Conservation (phyloP, 2,329 filamentous ascomycete species). For the Botrytis hyacinthi region DNA sequence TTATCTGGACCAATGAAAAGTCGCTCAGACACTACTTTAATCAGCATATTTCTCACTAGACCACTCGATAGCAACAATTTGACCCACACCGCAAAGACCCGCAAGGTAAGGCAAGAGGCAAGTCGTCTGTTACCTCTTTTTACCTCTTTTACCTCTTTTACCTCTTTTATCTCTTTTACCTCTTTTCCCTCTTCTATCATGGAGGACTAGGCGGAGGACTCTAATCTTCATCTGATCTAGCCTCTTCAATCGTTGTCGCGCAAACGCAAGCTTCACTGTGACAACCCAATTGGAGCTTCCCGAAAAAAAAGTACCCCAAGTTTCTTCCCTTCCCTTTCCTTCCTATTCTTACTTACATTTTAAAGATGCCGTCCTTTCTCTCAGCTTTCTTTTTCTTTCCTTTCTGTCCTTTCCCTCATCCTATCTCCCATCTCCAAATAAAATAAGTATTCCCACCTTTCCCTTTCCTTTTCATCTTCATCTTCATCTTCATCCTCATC, state of each 20-base stretch:
- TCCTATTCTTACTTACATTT: background rate
- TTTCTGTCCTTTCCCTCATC: constrained; percentile 2
- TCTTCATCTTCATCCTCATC: background rate
- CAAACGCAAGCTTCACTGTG: constrained; percentile 19
- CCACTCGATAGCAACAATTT: background rate
- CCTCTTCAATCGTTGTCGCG: constrained; percentile 9
- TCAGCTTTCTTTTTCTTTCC: constrained; percentile 22
- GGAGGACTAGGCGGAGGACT: background rate
- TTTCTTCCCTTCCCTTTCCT: constrained; percentile 13
- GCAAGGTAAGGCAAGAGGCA: background rate
- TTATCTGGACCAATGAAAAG: constrained; percentile 1
- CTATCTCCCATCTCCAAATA: constrained; percentile 19
- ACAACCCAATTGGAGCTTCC: constrained; percentile 24
- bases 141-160: too few relatives aligned
- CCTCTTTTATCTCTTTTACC: background rate
- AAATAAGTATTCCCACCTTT: constrained; percentile 26
- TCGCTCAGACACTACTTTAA: background rate
- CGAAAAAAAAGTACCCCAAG: constrained; percentile 25
- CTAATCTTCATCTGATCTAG: constrained; percentile 16
- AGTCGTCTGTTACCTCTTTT: background rate
- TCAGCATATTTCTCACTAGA: too few relatives aligned
- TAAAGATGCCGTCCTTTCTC: constrained; percentile 7
- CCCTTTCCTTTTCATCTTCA: background rate
- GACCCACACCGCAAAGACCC: constrained; percentile 1
- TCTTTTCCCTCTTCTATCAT: background rate